Evolutionary conservation across 2,329 filamentous ascomycete genomes (phyloP), one percentile per base, ranked within the genome.

Genomic region (Penicillium sp.): DNA sequence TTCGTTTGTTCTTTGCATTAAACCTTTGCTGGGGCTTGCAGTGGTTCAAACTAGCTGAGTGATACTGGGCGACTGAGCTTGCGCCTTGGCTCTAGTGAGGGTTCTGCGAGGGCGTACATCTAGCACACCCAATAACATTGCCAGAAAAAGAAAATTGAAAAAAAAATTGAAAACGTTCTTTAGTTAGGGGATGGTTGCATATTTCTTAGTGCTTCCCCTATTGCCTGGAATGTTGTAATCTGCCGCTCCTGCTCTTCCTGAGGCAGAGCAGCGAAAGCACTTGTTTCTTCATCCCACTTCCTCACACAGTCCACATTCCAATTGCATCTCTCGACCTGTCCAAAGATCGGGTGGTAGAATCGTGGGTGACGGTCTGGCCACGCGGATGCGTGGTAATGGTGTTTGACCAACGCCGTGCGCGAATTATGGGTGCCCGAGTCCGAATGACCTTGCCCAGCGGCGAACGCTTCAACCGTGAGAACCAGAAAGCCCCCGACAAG

Each of bases 331-430:
- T 90, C 87, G 0, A 90, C 87, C 70, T 88, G 85, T 6, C 86
- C 87, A 66, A 86, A 89, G 52, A 86, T 83, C 1, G 87, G 86
- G 68, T 90, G 87, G 46, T 78, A 85, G 74, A 82, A 88, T 31
- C 87, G 79, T 1, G 84, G 86, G 68, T 90, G 87, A 3, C 51
- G 81, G 82, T 2, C 87, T 40, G 53, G 88, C 88, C 88, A 90
- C 58, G 84, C 83, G 1, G 87, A 90, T 0, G 88, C 88, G 70
- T 90, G 88, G 66, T 89, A 91, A 71, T 90, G 87, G 68, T 91
- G 88, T 71, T 86, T 88, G 25, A 90, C 87, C 1, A 90, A 77
- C 2, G 88, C 87, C 21, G 81, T 81, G 50, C 85, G 79, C 1
- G 86, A 80, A 50, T 87, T 81, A 71, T 90, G 87, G 65, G 87